These are phyloP conservation scores for Acanthochlamys bracteata DNA, from an alignment of 106 monocot genomes.

Conservation along the genomic window DNA sequence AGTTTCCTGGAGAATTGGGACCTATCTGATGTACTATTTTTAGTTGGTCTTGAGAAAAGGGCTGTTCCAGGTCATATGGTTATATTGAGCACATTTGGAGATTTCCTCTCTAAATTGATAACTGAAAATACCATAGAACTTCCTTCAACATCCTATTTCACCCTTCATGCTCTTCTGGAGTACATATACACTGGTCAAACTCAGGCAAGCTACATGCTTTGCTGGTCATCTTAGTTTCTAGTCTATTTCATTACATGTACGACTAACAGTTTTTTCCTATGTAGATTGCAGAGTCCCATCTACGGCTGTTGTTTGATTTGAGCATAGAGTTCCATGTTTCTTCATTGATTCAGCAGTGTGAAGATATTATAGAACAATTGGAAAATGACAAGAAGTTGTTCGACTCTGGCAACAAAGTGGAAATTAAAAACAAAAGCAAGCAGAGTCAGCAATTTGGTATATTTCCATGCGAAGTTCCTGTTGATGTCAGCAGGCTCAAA, in stretches of 20 bases:
- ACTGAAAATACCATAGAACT: slow-evolving; percentile 37
- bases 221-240: background rate
- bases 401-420: slow-evolving; percentile 47
- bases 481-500: slow-evolving; percentile 52
- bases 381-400: slow-evolving; percentile 36
- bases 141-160: slow-evolving; percentile 50
- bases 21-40: slow-evolving; percentile 62
- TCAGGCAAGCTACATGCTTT: slow-evolving; percentile 25
- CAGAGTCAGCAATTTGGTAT: slow-evolving; percentile 25
- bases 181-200: slow-evolving; percentile 74
- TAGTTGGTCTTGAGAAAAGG: slow-evolving; percentile 51
- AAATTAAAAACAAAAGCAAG: slow-evolving; percentile 26
- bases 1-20: slow-evolving; percentile 87
- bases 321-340: slow-evolving; percentile 52
- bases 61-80: slow-evolving; percentile 72
- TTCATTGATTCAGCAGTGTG: slow-evolving; percentile 47
- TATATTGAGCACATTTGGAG: slow-evolving; percentile 54
- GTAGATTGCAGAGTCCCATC: slow-evolving; percentile 55
- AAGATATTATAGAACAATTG: slow-evolving; percentile 51
- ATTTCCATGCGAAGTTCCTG: slow-evolving; percentile 38
- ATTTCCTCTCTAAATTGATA: slow-evolving; percentile 29
- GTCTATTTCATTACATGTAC: too few relatives aligned
- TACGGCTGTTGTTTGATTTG: slow-evolving; percentile 42
- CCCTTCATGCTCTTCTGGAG: slow-evolving; percentile 71
- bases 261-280: slow-evolving; percentile 9